Evolutionary conservation across 345 rosid species (phyloP), one percentile per base, ranked within the genome.

Genomic region (Hypericum androsaemum): DNA sequence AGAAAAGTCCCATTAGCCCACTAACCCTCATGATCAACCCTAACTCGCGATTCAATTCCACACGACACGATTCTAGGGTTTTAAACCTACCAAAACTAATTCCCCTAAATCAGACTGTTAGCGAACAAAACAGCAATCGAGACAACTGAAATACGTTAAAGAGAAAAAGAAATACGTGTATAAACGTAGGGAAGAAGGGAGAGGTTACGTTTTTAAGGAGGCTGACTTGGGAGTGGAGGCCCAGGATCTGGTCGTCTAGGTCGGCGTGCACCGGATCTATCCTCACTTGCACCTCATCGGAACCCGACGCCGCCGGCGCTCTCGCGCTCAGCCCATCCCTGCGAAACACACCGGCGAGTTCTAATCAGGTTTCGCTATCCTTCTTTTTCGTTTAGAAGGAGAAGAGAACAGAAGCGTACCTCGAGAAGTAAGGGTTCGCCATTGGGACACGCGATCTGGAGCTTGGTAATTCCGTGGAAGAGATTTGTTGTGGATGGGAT

Each of bases 191-290:
- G 22, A 46, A 39, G 12, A 47, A 0, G 15, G 14, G 36, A 32
- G 32, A 41, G 35, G 68, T 37, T 59, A 64, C 73, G 37, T 36
- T 50, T 69, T 64, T 69, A 8, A 69, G 69, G 32, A 39, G 69
- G 39, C 55, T 64, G 46, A 64, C 73, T 60, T 69, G 73, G 40
- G 16, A 35, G 50, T 60, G 65, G 12, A 69, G 59, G 51, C 62
- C 65, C 53, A 32, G 43, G 50, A 69, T 64, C 47, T 56, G 55
- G 11, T 64, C 54, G 38, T 69, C 69, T 17, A 69, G 41, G 41
- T 69, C 73, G 1, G 59, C 62, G 13, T 69, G 69, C 37, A 56
- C 45, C 7, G 65, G 73, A 60, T 69, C 73, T 39, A 69, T 69
- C 50, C 58, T 54, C 62, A 69, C 37, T 43, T 69, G 73, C 48